Base-by-base conservation (phyloP, 345 rosid genomes). In the Hypericum perforatum region DNA sequence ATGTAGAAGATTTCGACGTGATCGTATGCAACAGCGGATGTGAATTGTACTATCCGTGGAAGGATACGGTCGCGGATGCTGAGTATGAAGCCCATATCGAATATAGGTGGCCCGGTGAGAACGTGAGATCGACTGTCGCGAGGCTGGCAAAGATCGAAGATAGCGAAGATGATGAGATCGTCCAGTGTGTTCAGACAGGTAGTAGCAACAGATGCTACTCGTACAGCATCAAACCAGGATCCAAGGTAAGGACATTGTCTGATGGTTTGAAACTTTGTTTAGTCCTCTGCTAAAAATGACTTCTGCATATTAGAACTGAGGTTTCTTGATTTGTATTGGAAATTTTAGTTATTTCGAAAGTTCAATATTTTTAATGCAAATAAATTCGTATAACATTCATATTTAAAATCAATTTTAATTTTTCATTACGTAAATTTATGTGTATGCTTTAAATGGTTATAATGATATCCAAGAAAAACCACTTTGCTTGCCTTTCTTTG, bases 81-180 rank as follows among this genome's bases (percentile, higher is more conserved):
- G 89, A 84, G 55, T 86, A 84, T 16, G 89, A 78, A 57, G 81
- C 78, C 54, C 94, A 82, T 63, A 66, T 86, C 41, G 85, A 72
- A 57, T 80, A 90, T 75, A 82, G 88, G 74, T 90, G 94, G 94
- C 91, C 94, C 7, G 85, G 91, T 66, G 97, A 90, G 65, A 76
- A 76, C 58, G 70, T 86, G 52, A 72, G 67, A 56, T 76, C 86
- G 3, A 69, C 65, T 48, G 73, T 68, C 36, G 51, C 58, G 56
- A 66, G 81, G 71, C 76, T 88, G 56, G 82, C 79, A 41, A 66
- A 66, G 62, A 42, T 54, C 8, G 91, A 84, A 63, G 76, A 77
- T 64, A 78, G 58, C 32, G 56, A 59, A 9, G 81, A 80, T 57
- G 80, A 77, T 56, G 80, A 71, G 56, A 61, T 82, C 51, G 44